Evolutionary conservation across 2,329 filamentous ascomycete species (phyloP), one percentile per base, ranked within the genome.

Genomic region (Phaeosphaeria sp.): DNA sequence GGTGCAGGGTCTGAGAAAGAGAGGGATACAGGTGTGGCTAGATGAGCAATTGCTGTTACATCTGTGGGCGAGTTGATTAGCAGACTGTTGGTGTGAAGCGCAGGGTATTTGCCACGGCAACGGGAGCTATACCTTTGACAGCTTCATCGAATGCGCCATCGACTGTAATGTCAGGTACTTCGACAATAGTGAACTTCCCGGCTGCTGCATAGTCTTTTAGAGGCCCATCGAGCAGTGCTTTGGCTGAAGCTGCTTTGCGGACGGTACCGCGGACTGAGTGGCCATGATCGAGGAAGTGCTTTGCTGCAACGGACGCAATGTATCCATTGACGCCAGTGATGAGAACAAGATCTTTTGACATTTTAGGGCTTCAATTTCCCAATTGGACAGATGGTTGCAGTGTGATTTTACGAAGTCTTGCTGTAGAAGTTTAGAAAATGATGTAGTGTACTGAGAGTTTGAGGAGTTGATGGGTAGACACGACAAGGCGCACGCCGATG

Each of bases 191-290:
- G 43, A 74, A 68, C 21, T 50, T 54, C 1, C 66, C 67, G 17
- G 63, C 39, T 17, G 62, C 54, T 21, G 59, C 59, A 36, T 69
- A 72, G 13, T 66, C 46, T 46, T 62, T 66, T 36, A 69, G 39
- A 48, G 56, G 55, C n/a, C 48, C 63, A 44, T 63, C 56, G 13
- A 63, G 18, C 15, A 68, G 60, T 47, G 57, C 57, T 20, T 55
- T 51, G 25, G 53, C 57, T 20, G 60, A 75, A 20, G 65, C 48
- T 13, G 57, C 23, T 46, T 61, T 67, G 18, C 72, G 68, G n/a
- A 73, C 72, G 5, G 69, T 71, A 9, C 72, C 73, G 23, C 72
- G 71, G 20, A 75, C 73, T 11, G 60, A 62, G 59, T 73, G 73
- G 15, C 68, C 72, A 18, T 54, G 39, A 22, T 66, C 52, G 39